These are phyloP conservation scores for Hyaloscypha variabilis DNA, from an alignment of 495 filamentous ascomycete genomes.

Conservation along the genomic window DNA sequence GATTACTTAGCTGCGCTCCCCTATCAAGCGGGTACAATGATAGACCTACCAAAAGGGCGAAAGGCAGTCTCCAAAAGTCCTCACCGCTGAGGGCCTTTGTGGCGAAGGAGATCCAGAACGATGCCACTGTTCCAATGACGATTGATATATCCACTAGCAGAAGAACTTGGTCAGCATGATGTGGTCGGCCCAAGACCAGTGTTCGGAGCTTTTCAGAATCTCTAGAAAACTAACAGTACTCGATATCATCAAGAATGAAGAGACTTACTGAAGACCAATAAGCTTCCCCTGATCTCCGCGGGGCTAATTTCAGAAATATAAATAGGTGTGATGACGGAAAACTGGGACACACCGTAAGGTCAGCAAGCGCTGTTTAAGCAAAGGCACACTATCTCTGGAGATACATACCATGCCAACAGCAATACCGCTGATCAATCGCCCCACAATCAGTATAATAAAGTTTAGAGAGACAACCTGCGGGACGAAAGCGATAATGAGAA, in stretches of 20 bases:
- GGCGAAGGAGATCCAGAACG: neutral
- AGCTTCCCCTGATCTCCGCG: neutral
- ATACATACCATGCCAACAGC: neutral
- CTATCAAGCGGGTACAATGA: neutral
- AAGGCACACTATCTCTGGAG: no score
- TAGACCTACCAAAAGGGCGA: neutral
- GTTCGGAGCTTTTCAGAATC: neutral
- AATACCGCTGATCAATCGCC: neutral
- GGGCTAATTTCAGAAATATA: neutral
- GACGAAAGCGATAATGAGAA: neutral
- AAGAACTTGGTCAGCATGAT: neutral
- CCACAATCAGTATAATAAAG: neutral
- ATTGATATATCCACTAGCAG: neutral
- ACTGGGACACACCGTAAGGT: no score
- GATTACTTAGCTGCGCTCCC: neutral
- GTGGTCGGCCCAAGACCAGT: neutral
- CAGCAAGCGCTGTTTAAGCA: no score
- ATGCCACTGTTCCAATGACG: neutral
- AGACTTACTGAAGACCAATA: neutral
- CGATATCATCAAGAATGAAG: no score
- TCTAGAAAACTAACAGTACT: no score
- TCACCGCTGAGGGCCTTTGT: neutral
- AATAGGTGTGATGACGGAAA: neutral
- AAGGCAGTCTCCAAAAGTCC: neutral
- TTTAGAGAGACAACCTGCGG: neutral